Conservation (phyloP, 306 rosid species). For the Acacia melanoxylon region DNA sequence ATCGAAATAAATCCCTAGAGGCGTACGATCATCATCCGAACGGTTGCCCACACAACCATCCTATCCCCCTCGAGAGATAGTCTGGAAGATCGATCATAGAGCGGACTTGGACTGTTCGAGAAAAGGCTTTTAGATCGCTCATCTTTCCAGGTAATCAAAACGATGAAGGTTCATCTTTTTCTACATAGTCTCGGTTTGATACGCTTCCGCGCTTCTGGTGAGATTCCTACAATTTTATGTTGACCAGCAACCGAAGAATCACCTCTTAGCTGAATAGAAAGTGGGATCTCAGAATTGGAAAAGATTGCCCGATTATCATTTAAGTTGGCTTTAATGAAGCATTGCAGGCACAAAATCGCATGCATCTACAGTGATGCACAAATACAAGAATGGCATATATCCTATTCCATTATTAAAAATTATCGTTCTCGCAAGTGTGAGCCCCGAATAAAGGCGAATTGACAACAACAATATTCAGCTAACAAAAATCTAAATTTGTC, state of each 20-base stretch:
- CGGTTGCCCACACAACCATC: too few relatives aligned
- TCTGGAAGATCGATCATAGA: too few relatives aligned
- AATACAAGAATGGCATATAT: not conserved
- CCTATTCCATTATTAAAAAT: constrained; percentile 13
- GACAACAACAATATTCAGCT: not conserved
- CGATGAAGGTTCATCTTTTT: too few relatives aligned
- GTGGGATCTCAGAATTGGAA: not conserved
- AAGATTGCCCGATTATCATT: constrained; percentile 18
- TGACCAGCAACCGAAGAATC: constrained; percentile 20
- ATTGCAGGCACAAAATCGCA: constrained; percentile 3
- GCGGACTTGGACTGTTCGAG: too few relatives aligned
- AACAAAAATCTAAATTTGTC: not conserved
- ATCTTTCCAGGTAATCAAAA: too few relatives aligned
- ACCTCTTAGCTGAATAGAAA: constrained; percentile 22
- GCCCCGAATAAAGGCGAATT: constrained; percentile 8
- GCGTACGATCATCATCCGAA: too few relatives aligned
- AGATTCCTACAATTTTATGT: too few relatives aligned
- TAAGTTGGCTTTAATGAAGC: not conserved
- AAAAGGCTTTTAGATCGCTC: too few relatives aligned
- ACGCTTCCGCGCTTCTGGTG: too few relatives aligned
- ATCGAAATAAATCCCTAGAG: too few relatives aligned
- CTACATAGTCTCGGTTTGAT: too few relatives aligned
- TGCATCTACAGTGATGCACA: not conserved
- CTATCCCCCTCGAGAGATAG: too few relatives aligned
- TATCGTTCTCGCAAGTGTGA: not conserved